A percentile compares a stretch with the other conserved stretches of the same genome.
Evolutionary conservation across 2,329 filamentous ascomycete species (phyloP).

Genomic region (Decorospora gaudefroyi): DNA sequence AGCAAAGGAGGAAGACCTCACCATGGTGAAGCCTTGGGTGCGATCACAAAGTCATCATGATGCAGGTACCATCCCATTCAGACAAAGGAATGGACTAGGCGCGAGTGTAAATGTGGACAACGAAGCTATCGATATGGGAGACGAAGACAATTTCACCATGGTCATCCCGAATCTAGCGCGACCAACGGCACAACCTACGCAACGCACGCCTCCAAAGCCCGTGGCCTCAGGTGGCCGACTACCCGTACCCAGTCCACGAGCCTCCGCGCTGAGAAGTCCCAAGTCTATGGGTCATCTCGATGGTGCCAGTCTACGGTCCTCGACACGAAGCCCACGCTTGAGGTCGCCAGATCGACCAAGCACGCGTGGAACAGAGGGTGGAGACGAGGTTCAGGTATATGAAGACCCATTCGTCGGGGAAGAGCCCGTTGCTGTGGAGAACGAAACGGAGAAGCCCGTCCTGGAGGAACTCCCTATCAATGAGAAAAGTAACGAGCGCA

Average conservation of each 20-base stretch:
- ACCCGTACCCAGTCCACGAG: constrained; percentile 35
- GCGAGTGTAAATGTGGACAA: constrained; percentile 50
- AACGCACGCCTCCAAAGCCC: constrained; percentile 43
- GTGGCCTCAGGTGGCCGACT: constrained; percentile 31
- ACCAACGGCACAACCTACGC: constrained; percentile 34
- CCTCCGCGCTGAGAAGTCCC: constrained; percentile 34
- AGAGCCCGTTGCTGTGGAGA: constrained; percentile 29
- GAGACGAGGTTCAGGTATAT: constrained; percentile 56
- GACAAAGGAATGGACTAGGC: constrained; percentile 47
- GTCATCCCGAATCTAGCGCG: constrained; percentile 51
- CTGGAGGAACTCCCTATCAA: constrained; percentile 59
- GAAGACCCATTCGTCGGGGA: constrained; percentile 57
- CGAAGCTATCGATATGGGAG: constrained; percentile 43
- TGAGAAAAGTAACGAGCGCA: constrained; percentile 49
- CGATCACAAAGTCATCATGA: constrained; percentile 42
- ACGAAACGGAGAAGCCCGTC: constrained; percentile 50
- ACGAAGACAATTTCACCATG: constrained; percentile 58
- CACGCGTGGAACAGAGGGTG: constrained; percentile 38
- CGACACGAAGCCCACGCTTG: constrained; percentile 39
- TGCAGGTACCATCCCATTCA: constrained; percentile 38
- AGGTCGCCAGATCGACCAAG: constrained; percentile 43
- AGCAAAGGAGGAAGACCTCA: constrained; percentile 53
- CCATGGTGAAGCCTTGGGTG: constrained; percentile 53
- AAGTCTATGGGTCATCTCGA: constrained; percentile 37
- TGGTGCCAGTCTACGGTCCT: constrained; percentile 16